Conservation (phyloP, 345 rosid genomes). For the Passiflora organensis region DNA sequence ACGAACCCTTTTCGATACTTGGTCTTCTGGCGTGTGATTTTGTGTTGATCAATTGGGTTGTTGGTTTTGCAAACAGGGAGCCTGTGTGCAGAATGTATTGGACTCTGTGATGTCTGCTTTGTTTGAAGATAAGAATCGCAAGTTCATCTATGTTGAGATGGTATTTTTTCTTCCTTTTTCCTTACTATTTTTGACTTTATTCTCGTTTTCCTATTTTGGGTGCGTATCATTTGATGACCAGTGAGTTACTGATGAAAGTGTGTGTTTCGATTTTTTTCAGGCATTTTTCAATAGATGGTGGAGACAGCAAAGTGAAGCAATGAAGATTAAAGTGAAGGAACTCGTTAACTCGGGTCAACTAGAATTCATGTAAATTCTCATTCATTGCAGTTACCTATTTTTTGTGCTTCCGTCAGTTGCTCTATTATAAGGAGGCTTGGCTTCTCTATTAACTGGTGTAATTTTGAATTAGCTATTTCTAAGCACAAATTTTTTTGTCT, state of each 20-base stretch:
- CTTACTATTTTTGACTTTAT: too few relatives aligned
- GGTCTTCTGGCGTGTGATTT: neutral
- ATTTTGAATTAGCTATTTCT: constrained; percentile 1
- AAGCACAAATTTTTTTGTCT: constrained; percentile 1
- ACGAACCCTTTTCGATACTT: neutral
- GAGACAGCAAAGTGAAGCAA: constrained; percentile 81
- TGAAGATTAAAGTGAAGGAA: constrained; percentile 67
- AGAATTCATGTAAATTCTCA: constrained; percentile 67
- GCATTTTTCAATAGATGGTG: constrained; percentile 97
- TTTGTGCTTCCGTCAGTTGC: neutral
- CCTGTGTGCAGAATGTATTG: constrained; percentile 87
- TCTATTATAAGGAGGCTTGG: neutral
- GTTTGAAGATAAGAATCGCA: constrained; percentile 75
- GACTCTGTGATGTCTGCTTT: constrained; percentile 83
- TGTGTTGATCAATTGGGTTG: constrained; percentile 6
- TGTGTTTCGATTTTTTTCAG: constrained; percentile 27
- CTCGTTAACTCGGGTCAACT: constrained; percentile 83
- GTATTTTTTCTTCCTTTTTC: constrained; percentile 32
- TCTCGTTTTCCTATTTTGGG: neutral
- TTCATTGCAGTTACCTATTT: neutral
- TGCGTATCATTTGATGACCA: neutral
- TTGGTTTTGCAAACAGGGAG: constrained; percentile 45
- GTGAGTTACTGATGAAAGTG: neutral
- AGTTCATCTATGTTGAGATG: constrained; percentile 86
- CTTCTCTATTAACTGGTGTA: neutral